Base-by-base conservation (phyloP, 352 stramenopile species). In the Pythium guiyangense region DNA sequence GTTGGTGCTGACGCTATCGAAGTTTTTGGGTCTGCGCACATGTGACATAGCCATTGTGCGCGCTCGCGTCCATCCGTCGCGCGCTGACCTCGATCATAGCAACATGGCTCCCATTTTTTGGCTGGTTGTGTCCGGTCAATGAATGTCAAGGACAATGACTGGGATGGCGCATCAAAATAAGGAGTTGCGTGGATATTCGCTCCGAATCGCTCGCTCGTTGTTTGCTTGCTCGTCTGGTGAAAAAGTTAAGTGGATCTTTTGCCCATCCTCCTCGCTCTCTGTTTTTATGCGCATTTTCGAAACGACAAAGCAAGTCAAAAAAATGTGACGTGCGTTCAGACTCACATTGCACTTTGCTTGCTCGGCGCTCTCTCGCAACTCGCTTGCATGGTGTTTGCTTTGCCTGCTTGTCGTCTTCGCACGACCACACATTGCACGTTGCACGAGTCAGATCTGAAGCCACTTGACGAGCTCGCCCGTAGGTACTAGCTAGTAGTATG, bases 191-290 rank as follows among this genome's bases (percentile, higher is more conserved):
- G 37, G 37, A 43, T 43, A n/a, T 43, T n/a, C 37, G n/a, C n/a
- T n/a, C n/a, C n/a, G n/a, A n/a, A n/a, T n/a, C n/a, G n/a, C 11
- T 43, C 11, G 11, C 37, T 14, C 40, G 40, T n/a, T n/a, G n/a
- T n/a, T n/a, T n/a, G n/a, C n/a, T n/a, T n/a, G n/a, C n/a, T n/a
- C n/a, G n/a, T 6, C 40, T 46, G 40, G n/a, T 11, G 40, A 46
- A 46, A 46, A 46, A 46, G 40, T 46, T 46, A 46, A 25, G 40
- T 46, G 40, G 40, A 46, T 46, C 40, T 46, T 46, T 46, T 46
- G 40, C 40, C 3, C 40, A 46, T 46, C 40, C 40, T 18, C 1
- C 35, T 17, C 12, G 12, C 40, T 46, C 40, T 46, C 40, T 46
- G 25, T 26, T 46, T 46, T 46, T 46, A 18, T 46, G 40, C 4